Evolutionary conservation across 1,284 basidiomycete genomes (phyloP).

Genomic region (Cutaneotrichosporon dermatis): DNA sequence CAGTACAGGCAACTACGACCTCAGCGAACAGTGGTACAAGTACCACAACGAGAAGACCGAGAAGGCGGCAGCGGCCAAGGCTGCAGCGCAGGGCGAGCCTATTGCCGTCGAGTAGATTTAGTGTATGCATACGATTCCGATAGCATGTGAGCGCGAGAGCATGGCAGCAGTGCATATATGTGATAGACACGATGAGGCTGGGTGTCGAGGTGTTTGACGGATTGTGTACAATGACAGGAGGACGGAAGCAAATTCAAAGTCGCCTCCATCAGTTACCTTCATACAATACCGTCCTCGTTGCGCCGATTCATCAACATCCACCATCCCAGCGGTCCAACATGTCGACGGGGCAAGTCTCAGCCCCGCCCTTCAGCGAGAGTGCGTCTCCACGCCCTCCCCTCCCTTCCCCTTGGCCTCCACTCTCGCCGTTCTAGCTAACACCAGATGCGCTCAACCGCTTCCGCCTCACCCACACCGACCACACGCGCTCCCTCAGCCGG

Average conservation of each 20-base stretch:
- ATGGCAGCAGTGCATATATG: too few relatives aligned
- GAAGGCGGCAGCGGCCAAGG: conserved; percentile 19
- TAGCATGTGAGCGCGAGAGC: neutral
- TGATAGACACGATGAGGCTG: too few relatives aligned
- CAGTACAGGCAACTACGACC: conserved; percentile 47
- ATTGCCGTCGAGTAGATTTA: conserved; percentile 41
- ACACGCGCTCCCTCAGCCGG: conserved; percentile 29
- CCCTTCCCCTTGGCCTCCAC: too few relatives aligned
- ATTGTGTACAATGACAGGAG: neutral
- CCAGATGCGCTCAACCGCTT: conserved; percentile 41
- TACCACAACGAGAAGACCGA: conserved; percentile 49
- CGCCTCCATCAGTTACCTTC: too few relatives aligned
- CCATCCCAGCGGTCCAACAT: neutral
- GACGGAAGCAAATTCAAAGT: conserved; percentile 10
- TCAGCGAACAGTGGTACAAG: conserved; percentile 50
- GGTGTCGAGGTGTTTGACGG: too few relatives aligned
- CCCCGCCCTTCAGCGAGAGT: conserved; percentile 22
- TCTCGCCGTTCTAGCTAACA: conserved; percentile 1
- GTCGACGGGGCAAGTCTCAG: neutral
- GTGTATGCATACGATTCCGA: conserved; percentile 19
- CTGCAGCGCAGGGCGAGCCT: conserved; percentile 23
- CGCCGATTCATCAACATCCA: neutral
- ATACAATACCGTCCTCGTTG: neutral
- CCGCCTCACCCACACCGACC: conserved; percentile 39
- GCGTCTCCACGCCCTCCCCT: conserved; percentile 27